Evolutionary conservation across 305 asterid species (phyloP).

Genomic region (Fraxinus dipetala): DNA sequence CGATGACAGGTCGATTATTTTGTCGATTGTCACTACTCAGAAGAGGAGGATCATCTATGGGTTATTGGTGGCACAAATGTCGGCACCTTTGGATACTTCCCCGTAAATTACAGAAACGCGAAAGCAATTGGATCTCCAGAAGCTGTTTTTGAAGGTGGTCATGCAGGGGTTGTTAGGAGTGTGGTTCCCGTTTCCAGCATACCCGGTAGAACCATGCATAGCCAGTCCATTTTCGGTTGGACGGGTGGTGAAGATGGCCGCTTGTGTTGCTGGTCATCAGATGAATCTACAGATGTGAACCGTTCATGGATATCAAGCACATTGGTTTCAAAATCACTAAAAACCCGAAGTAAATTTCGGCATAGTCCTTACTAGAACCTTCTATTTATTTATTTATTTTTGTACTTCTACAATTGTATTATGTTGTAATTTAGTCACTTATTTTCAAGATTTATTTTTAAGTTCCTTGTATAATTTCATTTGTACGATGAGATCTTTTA

Average conservation of each 20-base stretch:
- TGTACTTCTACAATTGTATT: background rate
- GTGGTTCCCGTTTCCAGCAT: constrained; percentile 52
- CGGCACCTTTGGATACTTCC: constrained; percentile 83
- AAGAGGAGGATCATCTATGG: constrained; percentile 68
- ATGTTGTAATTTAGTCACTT: constrained; percentile 19
- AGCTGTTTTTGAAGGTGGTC: constrained; percentile 82
- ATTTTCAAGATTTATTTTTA: background rate
- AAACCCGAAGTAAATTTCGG: constrained; percentile 42
- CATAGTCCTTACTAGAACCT: constrained; percentile 61
- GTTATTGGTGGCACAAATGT: constrained; percentile 76
- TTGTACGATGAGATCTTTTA: background rate
- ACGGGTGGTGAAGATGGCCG: constrained; percentile 98
- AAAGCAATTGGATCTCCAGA: constrained; percentile 57
- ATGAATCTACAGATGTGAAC: constrained; percentile 34
- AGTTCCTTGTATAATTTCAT: background rate
- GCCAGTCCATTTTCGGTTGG: constrained; percentile 72
- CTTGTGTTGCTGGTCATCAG: constrained; percentile 83
- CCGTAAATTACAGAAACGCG: constrained; percentile 38
- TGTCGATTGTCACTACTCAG: constrained; percentile 82
- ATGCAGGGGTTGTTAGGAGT: constrained; percentile 68
- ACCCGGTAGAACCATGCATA: constrained; percentile 22
- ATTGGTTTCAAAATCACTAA: constrained; percentile 56
- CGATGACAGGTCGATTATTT: constrained; percentile 73
- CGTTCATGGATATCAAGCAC: constrained; percentile 66
- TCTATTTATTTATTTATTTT: background rate